phyloP scores from a whole-genome alignment of 164 flowering plant genomes.

The Berberis thunbergii region DNA sequence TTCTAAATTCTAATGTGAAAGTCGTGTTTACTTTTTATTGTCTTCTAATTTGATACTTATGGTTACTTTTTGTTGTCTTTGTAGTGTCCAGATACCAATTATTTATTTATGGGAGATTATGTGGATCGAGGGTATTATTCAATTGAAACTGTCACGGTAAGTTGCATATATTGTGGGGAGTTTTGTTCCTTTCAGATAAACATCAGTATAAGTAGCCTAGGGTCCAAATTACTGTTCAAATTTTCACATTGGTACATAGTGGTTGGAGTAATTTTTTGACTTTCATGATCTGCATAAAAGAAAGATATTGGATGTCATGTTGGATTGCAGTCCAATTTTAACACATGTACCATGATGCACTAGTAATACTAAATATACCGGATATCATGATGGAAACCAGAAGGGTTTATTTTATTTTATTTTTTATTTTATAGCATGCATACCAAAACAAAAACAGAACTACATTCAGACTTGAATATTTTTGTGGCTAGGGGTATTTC shows the following conservation, averaged over 20 bases:
- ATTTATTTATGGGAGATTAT: slow-evolving; percentile 96
- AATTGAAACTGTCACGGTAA: slow-evolving; percentile 91
- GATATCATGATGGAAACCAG: too few species aligned
- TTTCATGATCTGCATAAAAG: too few species aligned
- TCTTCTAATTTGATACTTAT: slow-evolving; percentile 7
- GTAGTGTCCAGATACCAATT: slow-evolving; percentile 96
- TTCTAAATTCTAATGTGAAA: too few species aligned
- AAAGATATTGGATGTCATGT: too few species aligned
- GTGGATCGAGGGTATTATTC: slow-evolving; percentile 96
- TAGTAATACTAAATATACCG: too few species aligned
- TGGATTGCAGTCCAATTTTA: too few species aligned
- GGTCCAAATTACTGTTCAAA: neutral
- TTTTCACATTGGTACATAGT: neutral
- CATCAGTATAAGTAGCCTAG: neutral
- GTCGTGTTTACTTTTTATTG: neutral
- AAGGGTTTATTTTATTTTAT: too few species aligned
- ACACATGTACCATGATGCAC: too few species aligned
- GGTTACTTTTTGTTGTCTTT: slow-evolving; percentile 4
- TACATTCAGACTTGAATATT: too few species aligned
- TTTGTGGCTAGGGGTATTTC: too few species aligned
- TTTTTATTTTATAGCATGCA: too few species aligned
- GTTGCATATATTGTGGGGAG: slow-evolving; percentile 5
- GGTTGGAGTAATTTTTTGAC: neutral
- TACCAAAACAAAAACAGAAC: too few species aligned
- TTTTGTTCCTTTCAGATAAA: neutral